These are phyloP conservation scores for Kluyveromyces lactis DNA, from an alignment of 805 yeast genomes.

Conservation along the genomic window DNA sequence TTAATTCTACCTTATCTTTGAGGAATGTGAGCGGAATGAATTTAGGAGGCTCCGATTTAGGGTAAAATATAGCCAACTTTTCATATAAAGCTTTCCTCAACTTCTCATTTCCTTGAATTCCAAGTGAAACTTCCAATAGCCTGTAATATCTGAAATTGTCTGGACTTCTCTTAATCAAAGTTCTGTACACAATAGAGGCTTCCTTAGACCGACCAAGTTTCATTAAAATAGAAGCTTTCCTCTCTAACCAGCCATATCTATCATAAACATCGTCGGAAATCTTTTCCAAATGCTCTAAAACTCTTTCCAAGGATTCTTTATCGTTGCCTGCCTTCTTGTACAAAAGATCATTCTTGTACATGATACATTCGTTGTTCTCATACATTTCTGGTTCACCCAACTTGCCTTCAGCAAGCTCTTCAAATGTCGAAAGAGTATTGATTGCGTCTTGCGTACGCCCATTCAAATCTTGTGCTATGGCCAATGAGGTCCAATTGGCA, in stretches of 20 bases:
- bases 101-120: slow-evolving; percentile 36
- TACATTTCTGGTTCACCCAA: slow-evolving; percentile 55
- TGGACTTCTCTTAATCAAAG: slow-evolving; percentile 75
- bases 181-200: slow-evolving; percentile 61
- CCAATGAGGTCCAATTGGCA: slow-evolving; percentile 85
- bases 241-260: slow-evolving; percentile 53
- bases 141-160: slow-evolving; percentile 62
- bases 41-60: slow-evolving; percentile 73
- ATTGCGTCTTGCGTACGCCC: slow-evolving; percentile 62
- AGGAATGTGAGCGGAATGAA: slow-evolving; percentile 72
- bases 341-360: slow-evolving; percentile 64
- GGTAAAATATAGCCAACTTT: slow-evolving; percentile 61
- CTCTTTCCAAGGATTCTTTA: slow-evolving; percentile 38
- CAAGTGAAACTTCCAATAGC: slow-evolving; percentile 57
- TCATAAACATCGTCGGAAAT: slow-evolving; percentile 50
- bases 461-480: slow-evolving; percentile 75
- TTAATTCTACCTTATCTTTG: slow-evolving; percentile 39
- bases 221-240: slow-evolving; percentile 54
- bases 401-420: slow-evolving; percentile 62
- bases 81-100: slow-evolving; percentile 53
- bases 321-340: slow-evolving; percentile 49
- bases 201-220: slow-evolving; percentile 49
- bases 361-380: slow-evolving; percentile 74
- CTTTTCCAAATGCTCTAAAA: slow-evolving; percentile 51
- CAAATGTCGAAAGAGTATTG: slow-evolving; percentile 65